Base-by-base conservation (phyloP, 2,329 filamentous ascomycete genomes). In the Parastagonospora avenae region DNA sequence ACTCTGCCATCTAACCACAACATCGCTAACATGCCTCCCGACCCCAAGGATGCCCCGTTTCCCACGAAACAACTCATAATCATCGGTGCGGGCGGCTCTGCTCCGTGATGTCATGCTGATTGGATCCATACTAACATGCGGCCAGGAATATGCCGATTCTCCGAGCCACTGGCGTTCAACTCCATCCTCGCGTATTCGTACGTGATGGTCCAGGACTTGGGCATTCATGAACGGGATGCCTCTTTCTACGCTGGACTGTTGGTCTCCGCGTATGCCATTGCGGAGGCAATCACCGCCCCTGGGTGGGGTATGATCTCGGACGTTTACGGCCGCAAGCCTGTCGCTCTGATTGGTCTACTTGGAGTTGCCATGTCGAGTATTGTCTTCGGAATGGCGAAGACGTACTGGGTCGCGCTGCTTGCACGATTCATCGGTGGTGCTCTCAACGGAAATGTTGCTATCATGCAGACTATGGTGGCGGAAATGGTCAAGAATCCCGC, bases 381-480 rank as follows among this genome's bases (percentile, higher is more conserved):
- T 44, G 79, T 92, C 65, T 90, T 96, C 14, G 92, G 92, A 29
- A 84, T 96, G 64, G 86, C 92, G 3, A 80, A 83, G 48, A 94
- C 89, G 68, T 90, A 96, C 62, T 93, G 91, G 88, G 77, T 94
- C 50, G 92, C 92, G 12, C 76, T 97, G 46, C 68, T 86, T 36
- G 92, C 91, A 11, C 82, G 92, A 61, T 85, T 87, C 37, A 69
- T 94, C 11, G 92, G 91, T 39, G 92, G 92, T 28, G 80, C 92
- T 9, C 78, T 97, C 51, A 96, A 96, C 72, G 92, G 92, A 52
- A 96, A 96, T 69, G 91, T 96, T 59, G 92, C 90, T 27, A 90
- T 94, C 37, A 92, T 94, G 68, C 73, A 95, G 75, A 96, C 92
- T 16, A 95, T 96, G 90, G 92, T 96, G 9, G 91, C 88, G n/a